These are phyloP conservation scores for Pseudonitzschia multiseries DNA, from an alignment of 108 stramenopile genomes.

Conservation along the genomic window DNA sequence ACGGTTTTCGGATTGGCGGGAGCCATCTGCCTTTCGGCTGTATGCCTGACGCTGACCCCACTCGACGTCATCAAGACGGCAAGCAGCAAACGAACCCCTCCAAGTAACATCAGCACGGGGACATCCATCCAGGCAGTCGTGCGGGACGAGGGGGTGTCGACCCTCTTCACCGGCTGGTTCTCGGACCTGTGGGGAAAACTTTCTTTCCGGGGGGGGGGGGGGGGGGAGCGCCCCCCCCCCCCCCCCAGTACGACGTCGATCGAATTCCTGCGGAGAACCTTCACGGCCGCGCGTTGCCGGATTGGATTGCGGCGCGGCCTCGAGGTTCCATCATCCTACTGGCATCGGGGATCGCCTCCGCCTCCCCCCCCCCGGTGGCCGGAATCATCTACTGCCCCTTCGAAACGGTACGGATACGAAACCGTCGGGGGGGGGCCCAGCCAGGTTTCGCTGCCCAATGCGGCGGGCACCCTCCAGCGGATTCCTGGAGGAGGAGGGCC, in stretches of 20 bases:
- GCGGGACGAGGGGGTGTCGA: slow-evolving; percentile 40
- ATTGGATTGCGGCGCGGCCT: slow-evolving; percentile 1
- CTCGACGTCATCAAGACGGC: slow-evolving; percentile 60
- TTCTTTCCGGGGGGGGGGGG: slow-evolving; percentile 42
- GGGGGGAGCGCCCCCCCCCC: no score
- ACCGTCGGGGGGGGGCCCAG: slow-evolving; percentile 51
- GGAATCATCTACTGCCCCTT: slow-evolving; percentile 48
- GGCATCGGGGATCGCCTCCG: slow-evolving; percentile 11
- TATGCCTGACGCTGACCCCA: slow-evolving; percentile 46
- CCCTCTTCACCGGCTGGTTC: slow-evolving; percentile 59
- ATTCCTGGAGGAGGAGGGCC: slow-evolving; percentile 49
- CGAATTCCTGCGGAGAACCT: slow-evolving; percentile 47
- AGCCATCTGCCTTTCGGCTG: slow-evolving; percentile 49
- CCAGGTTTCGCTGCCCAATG: slow-evolving; percentile 26
- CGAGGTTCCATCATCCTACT: slow-evolving; percentile 29
- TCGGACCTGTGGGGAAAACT: slow-evolving; percentile 54
- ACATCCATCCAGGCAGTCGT: slow-evolving; percentile 41
- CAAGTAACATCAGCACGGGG: slow-evolving; percentile 31
- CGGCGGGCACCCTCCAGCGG: not conserved
- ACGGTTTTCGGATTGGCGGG: slow-evolving; percentile 45
- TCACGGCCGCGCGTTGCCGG: slow-evolving; percentile 20
- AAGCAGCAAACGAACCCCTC: slow-evolving; percentile 53
- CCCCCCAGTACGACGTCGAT: slow-evolving; percentile 45
- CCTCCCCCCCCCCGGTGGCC: no score
- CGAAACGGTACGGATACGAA: slow-evolving; percentile 52